Conservation (phyloP, 805 yeast species). For the Nakazawaea wickerhamii region DNA sequence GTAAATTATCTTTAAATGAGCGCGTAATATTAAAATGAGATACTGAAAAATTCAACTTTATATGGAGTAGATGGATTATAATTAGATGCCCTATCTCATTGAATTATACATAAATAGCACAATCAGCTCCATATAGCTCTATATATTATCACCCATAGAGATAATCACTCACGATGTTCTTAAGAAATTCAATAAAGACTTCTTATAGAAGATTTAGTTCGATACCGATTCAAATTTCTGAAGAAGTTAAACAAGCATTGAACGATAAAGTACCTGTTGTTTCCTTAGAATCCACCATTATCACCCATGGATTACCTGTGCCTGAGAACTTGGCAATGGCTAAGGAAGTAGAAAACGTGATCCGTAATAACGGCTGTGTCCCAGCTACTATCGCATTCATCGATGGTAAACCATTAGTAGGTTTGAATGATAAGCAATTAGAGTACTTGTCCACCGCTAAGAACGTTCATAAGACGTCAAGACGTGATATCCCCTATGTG, state of each 20-base stretch:
- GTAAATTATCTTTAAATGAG: too few relatives aligned
- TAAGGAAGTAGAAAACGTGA: slow-evolving; percentile 49
- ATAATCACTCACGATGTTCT: not conserved
- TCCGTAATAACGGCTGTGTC: slow-evolving; percentile 58
- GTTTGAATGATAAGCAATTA: slow-evolving; percentile 46
- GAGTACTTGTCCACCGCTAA: slow-evolving; percentile 37
- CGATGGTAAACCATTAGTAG: slow-evolving; percentile 67
- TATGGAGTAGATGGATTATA: too few relatives aligned
- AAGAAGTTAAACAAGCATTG: slow-evolving; percentile 62
- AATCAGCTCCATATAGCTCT: too few relatives aligned
- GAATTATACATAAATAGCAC: not conserved
- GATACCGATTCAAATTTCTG: slow-evolving; percentile 9
- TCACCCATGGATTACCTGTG: slow-evolving; percentile 84
- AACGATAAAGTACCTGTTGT: slow-evolving; percentile 59
- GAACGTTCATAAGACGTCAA: slow-evolving; percentile 56
- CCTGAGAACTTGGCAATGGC: slow-evolving; percentile 79
- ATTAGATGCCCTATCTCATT: not conserved
- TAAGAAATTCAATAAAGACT: not conserved
- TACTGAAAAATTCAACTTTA: too few relatives aligned
- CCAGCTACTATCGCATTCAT: slow-evolving; percentile 87
- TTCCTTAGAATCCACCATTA: slow-evolving; percentile 80
- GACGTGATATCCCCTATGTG: slow-evolving; percentile 73
- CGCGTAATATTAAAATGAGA: too few relatives aligned
- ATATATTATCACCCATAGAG: too few relatives aligned
- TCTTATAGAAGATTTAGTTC: slow-evolving; percentile 2